Evolutionary conservation across 371 early-diverging fungal genomes (phyloP).

Genomic region (Rhizopus microsporus): DNA sequence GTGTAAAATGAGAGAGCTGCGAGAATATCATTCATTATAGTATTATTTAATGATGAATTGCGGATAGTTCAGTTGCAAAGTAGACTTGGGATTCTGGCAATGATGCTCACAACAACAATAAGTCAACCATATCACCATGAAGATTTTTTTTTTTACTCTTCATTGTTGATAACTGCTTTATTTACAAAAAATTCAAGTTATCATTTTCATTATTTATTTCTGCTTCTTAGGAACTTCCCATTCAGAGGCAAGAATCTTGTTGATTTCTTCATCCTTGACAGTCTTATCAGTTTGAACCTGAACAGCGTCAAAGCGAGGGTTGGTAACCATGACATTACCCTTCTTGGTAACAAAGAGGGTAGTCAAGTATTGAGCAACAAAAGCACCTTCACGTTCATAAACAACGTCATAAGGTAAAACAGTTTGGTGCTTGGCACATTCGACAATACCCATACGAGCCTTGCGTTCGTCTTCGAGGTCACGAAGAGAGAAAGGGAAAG

Average conservation of each 20-base stretch:
- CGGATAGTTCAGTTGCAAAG: too few species aligned
- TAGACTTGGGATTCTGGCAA: too few species aligned
- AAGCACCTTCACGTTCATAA: conserved; percentile 79
- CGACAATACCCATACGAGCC: conserved; percentile 91
- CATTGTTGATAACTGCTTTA: not conserved
- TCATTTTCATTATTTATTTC: conserved; percentile 6
- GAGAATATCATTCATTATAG: too few species aligned
- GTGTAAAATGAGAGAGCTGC: too few species aligned
- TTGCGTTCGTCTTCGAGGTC: conserved; percentile 81
- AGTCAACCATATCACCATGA: too few species aligned
- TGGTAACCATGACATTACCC: conserved; percentile 80
- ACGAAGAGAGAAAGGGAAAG: conserved; percentile 88
- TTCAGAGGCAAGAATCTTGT: conserved; percentile 62
- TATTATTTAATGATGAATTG: too few species aligned
- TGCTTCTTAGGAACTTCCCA: conserved; percentile 31
- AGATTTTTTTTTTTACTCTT: not conserved
- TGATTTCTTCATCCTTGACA: conserved; percentile 72
- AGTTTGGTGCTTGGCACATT: conserved; percentile 83
- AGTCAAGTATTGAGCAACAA: conserved; percentile 89
- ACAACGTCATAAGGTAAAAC: conserved; percentile 82
- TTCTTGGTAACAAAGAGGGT: conserved; percentile 87
- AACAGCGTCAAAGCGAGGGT: conserved; percentile 65
- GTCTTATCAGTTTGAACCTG: conserved; percentile 74
- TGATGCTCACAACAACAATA: too few species aligned
- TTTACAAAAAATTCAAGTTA: not conserved